phyloP scores from a whole-genome alignment of 257 asterid species.

The Scutellaria galericulata region DNA sequence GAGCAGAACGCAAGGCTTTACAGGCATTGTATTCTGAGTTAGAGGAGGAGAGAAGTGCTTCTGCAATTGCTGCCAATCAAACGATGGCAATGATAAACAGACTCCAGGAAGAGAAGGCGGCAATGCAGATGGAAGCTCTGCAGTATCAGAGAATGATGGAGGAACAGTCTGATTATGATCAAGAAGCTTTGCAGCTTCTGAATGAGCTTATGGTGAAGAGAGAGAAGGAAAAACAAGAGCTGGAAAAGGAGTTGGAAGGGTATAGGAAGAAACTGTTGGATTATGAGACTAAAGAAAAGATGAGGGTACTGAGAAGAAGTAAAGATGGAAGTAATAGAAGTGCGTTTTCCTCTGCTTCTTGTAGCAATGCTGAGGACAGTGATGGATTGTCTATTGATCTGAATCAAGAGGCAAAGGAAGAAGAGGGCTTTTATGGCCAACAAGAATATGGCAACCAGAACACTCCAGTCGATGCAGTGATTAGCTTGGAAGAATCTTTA shows the following conservation, averaged over 20 bases:
- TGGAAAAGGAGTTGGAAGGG: conserved; percentile 75
- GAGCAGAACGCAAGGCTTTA: conserved; percentile 73
- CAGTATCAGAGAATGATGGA: conserved; percentile 99
- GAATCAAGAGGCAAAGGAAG: conserved; percentile 72
- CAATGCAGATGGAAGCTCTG: conserved; percentile 97
- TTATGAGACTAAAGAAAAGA: conserved; percentile 66
- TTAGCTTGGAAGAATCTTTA: conserved; percentile 78
- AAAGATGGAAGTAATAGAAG: conserved; percentile 62
- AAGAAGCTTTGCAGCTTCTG: conserved; percentile 92
- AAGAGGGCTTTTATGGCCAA: conserved; percentile 49
- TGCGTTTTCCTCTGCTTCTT: conserved; percentile 79
- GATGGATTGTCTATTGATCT: conserved; percentile 77
- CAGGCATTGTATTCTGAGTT: conserved; percentile 75
- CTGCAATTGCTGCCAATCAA: conserved; percentile 94
- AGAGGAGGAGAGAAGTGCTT: conserved; percentile 94
- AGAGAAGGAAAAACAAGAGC: conserved; percentile 87
- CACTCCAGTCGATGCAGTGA: conserved; percentile 68
- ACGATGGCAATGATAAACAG: conserved; percentile 98
- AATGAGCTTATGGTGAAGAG: conserved; percentile 93
- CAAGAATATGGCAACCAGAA: conserved; percentile 47
- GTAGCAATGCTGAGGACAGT: conserved; percentile 81
- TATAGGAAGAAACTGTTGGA: conserved; percentile 70
- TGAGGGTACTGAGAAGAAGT: conserved; percentile 54
- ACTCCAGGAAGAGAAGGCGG: conserved; percentile 97
- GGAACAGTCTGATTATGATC: conserved; percentile 96